phyloP scores from a whole-genome alignment of 2,329 filamentous ascomycete species.

The Fusarium mundagurra region DNA sequence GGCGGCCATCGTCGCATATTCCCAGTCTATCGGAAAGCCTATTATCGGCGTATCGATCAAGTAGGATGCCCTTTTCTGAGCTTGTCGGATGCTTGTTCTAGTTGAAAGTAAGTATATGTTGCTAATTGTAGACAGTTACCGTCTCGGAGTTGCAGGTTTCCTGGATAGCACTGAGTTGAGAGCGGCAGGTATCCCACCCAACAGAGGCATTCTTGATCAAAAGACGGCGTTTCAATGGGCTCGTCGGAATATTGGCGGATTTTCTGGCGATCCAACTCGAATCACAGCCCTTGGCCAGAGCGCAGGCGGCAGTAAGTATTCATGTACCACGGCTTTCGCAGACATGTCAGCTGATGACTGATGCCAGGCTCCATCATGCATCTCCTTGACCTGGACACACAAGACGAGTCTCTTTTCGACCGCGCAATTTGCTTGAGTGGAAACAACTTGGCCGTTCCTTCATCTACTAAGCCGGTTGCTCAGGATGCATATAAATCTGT shows the following conservation, averaged over 20 bases:
- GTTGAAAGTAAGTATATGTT: too few species aligned
- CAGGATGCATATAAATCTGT: background rate
- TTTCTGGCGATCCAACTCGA: background rate
- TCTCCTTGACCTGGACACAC: background rate
- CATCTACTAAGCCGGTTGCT: rapidly evolving
- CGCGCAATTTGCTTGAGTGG: background rate
- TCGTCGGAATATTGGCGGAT: background rate
- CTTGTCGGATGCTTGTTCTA: too few species aligned
- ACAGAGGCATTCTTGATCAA: background rate
- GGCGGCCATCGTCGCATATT: background rate
- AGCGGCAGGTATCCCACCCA: background rate
- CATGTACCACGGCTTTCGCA: background rate
- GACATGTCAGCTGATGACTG: background rate
- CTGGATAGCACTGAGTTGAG: background rate
- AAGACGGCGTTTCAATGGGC: background rate
- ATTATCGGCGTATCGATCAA: background rate
- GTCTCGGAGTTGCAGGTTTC: background rate
- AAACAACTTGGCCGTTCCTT: background rate
- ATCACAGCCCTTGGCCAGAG: background rate
- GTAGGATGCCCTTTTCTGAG: too few species aligned
- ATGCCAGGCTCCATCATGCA: background rate
- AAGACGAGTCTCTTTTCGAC: background rate
- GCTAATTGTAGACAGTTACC: background rate
- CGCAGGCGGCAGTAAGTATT: background rate
- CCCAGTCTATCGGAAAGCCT: background rate